A percentile compares a stretch with the other conserved stretches of the same genome.
Evolutionary conservation across 345 rosid species (phyloP).

Genomic region (Syzygium oleosum): DNA sequence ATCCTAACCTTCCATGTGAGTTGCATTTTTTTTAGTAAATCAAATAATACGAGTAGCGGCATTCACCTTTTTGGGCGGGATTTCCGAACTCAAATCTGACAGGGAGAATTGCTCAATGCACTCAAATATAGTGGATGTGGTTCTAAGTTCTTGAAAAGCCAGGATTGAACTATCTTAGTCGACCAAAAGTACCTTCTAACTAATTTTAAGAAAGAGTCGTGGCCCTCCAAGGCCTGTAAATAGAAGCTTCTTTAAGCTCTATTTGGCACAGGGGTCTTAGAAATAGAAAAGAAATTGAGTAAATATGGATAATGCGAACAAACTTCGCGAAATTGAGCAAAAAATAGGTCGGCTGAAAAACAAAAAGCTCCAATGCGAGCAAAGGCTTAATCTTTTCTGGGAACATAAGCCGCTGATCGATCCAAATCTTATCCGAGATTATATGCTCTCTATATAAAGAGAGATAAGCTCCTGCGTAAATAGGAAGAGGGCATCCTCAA

Average conservation of each 20-base stretch:
- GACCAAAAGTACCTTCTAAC: neutral
- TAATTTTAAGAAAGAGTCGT: neutral
- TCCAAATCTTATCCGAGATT: neutral
- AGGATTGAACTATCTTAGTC: neutral
- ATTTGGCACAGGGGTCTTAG: neutral
- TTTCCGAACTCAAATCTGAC: too few species aligned
- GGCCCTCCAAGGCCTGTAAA: neutral
- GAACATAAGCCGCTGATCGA: neutral
- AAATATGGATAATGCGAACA: neutral
- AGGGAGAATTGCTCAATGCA: too few species aligned
- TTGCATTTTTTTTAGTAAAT: too few species aligned
- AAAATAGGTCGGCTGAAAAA: neutral
- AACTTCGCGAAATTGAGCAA: neutral
- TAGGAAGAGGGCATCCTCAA: neutral
- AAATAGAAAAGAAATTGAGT: neutral
- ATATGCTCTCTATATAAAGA: neutral
- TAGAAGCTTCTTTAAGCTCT: neutral
- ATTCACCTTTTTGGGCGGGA: too few species aligned
- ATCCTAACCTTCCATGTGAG: too few species aligned
- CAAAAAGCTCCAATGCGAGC: neutral
- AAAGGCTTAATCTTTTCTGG: neutral
- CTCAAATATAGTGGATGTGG: neutral
- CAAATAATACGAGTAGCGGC: too few species aligned
- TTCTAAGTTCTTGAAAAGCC: neutral
- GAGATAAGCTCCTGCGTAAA: neutral